Percentiles rank a stretch among this genome's conserved stretches.
These are phyloP conservation scores for Leccinellum rugosiceps DNA, from an alignment of 768 basidiomycete species.

Conservation along the genomic window DNA sequence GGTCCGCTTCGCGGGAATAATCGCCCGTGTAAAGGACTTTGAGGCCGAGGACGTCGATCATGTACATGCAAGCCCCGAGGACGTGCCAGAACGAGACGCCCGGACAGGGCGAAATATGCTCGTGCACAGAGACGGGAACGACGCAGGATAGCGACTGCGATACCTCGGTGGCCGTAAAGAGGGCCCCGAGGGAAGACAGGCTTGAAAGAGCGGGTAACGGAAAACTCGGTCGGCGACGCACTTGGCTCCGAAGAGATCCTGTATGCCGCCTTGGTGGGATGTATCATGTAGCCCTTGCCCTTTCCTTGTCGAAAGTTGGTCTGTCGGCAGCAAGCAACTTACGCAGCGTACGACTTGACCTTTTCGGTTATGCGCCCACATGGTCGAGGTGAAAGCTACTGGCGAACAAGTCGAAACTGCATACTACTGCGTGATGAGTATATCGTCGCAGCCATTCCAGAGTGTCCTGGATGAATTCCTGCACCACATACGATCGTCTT, in stretches of 20 bases:
- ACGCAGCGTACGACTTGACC: slow-evolving; percentile 39
- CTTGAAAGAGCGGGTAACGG: slow-evolving; percentile 14
- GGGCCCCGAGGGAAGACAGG: slow-evolving; percentile 66
- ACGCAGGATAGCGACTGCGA: slow-evolving; percentile 80
- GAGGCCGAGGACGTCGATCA: slow-evolving; percentile 92
- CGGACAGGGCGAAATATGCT: slow-evolving; percentile 85
- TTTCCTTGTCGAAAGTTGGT: slow-evolving; percentile 97
- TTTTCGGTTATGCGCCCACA: slow-evolving; percentile 80
- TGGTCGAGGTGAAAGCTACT: slow-evolving; percentile 84
- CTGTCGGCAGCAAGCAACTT: slow-evolving; percentile 40
- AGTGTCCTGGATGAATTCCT: no score
- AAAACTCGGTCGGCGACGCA: slow-evolving; percentile 32
- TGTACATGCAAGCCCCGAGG: slow-evolving; percentile 94
- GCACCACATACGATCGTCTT: no score
- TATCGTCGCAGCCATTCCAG: slow-evolving; percentile 82
- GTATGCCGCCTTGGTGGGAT: slow-evolving; percentile 96
- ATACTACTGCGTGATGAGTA: slow-evolving; percentile 94
- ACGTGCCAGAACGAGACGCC: slow-evolving; percentile 96
- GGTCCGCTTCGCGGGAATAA: slow-evolving; percentile 94
- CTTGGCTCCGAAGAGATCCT: slow-evolving; percentile 93
- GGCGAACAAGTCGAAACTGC: slow-evolving; percentile 28
- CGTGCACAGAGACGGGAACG: slow-evolving; percentile 85
- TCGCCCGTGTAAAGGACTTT: slow-evolving; percentile 96
- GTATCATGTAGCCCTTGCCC: slow-evolving; percentile 76
- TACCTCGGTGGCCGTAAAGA: slow-evolving; percentile 75